Base-by-base conservation (phyloP, 2,329 filamentous ascomycete species). In the Aspergillus sp. region DNA sequence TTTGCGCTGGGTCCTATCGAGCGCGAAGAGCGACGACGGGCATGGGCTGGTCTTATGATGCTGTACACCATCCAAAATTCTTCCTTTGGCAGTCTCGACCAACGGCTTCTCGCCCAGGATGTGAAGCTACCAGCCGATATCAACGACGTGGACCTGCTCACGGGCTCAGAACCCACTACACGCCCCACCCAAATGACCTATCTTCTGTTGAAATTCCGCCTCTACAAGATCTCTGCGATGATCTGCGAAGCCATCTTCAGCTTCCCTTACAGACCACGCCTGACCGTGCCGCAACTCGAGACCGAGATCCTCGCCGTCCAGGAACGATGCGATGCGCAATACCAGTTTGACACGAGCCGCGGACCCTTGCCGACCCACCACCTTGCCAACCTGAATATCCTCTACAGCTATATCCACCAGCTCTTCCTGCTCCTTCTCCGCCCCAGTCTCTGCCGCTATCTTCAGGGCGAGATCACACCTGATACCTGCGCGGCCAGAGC, bases 151-250 rank as follows among this genome's bases (percentile, higher is more conserved):
- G 59, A 65, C 32, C 53, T 67, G 11, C 50, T 62, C 7, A 60
- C 59, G 2, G 52, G 52, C 5, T 51, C 57, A 1, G 52, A 57
- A 26, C 43, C 49, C 26, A 37, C 49, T 2, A 42, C 45, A 5
- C 53, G 57, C 5, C 65, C 66, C 32, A 69, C 66, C 2, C 66
- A 70, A 51, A 69, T 68, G 66, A 65, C 67, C 12, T 69, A 67
- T 45, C 59, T 70, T 5, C 61, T 69, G 5, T 49, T 67, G 19
- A 65, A 64, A 39, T 63, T 61, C 44, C 63, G 62, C 11, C 56
- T 69, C 2, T 60, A 67, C 48, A 57, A 60, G 32, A 53, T 69
- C 35, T 60, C 64, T 7, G 56, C 58, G n/a, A 60, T 59, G 37
- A 62, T 69, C 28, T 66, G 64, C 44, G 54, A 65, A 27, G 46